Evolutionary conservation across 805 yeast genomes (phyloP), one percentile per base, ranked within the genome.

Genomic region (Kurtzmaniella cleridarum): DNA sequence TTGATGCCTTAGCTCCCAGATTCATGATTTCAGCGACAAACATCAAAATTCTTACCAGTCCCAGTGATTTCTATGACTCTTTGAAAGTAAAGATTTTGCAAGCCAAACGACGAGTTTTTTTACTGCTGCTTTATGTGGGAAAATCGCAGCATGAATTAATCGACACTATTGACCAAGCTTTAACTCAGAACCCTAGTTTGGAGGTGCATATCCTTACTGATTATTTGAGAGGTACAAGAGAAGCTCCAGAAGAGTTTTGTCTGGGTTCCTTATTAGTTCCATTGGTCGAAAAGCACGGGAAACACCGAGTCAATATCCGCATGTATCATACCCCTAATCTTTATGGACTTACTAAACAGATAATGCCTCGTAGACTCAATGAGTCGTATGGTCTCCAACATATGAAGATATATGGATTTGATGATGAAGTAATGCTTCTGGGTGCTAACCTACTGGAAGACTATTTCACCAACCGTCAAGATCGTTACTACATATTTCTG

Each of bases 401-500:
- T 56, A 93, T 93, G 98, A 93, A 93, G 58, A 73, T 93, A 23
- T 93, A 93, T 58, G 98, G 98, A 1, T 80, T 90, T 52, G 98
- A 93, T 58, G 79, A 88, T 51, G 96, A 90, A 54, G 78, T 93
- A 31, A 75, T 93, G 14, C 69, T 93, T 26, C 76, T 85, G 13
- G 98, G 98, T 5, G 98, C 98, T 2, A 93, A 93, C 54, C 69
- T 93, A 35, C 87, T 96, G 0, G 69, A 76, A 28, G 98, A 93
- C 62, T 93, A 93, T 60, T 93, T 93, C 62, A 85, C 95, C 3
- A 83, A 91, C 59, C 78, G 98, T 47, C 98, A 93, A 58, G 98
- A 93, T 60, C 69, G 98, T 35, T 93, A 93, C 61, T 85, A 89
- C 50, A 41, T 83, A 12, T 84, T 93, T 60, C 72, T 72, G 36